Percentiles rank a stretch among this genome's conserved stretches.
These are phyloP conservation scores for Goffeauzyma gilvescens DNA, from an alignment of 768 basidiomycete species.

Conservation along the genomic window DNA sequence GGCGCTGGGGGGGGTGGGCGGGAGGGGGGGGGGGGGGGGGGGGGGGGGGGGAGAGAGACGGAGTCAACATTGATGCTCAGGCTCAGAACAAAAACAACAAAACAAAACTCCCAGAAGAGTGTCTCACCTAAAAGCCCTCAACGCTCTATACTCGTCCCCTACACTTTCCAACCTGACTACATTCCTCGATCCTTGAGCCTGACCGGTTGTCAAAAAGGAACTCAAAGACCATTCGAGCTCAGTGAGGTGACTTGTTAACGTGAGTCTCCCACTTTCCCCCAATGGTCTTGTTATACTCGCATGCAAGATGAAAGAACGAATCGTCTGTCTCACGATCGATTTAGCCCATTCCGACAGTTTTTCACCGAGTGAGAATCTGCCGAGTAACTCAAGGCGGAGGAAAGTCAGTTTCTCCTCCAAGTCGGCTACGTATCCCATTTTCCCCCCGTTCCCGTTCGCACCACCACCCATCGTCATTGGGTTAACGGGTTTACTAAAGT, in stretches of 20 bases:
- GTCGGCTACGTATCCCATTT: conserved; percentile 83
- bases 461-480: conserved; percentile 40
- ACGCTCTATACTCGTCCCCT: conserved; percentile 67
- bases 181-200: conserved; percentile 37
- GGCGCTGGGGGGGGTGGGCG: too few relatives aligned
- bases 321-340: conserved; percentile 50
- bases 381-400: conserved; percentile 57
- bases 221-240: conserved; percentile 83
- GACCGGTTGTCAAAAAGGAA: conserved; percentile 43
- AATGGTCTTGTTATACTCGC: conserved; percentile 82
- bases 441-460: conserved; percentile 53
- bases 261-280: conserved; percentile 80
- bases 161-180: conserved; percentile 51
- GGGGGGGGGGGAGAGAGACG: too few relatives aligned
- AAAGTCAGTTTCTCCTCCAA: conserved; percentile 70
- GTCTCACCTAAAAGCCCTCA: conserved; percentile 67
- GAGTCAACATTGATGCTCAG: too few relatives aligned
- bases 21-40: too few relatives aligned
- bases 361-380: conserved; percentile 52
- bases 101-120: neutral
- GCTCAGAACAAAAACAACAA: too few relatives aligned
- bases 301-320: conserved; percentile 74
- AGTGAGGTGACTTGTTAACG: conserved; percentile 88
- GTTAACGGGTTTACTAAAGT: conserved; percentile 56
- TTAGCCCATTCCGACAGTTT: conserved; percentile 48